Conservation (phyloP, 768 basidiomycete species). For the Termitomyces sp. region DNA sequence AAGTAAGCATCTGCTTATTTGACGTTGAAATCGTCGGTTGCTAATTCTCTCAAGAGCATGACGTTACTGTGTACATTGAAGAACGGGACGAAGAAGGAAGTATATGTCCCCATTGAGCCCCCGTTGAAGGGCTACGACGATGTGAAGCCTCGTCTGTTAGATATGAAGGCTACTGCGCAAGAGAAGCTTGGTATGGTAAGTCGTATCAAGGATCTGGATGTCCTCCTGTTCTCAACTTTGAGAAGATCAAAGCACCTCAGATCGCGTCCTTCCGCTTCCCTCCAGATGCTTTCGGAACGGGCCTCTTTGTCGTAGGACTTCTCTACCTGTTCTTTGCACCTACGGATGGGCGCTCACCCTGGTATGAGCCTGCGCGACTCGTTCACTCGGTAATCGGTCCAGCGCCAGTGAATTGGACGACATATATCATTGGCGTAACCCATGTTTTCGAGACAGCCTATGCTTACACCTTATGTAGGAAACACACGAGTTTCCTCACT, state of each 20-base stretch:
- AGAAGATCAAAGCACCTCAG: conserved; percentile 60
- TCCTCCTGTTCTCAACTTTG: background rate
- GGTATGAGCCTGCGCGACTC: conserved; percentile 32
- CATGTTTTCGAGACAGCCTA: conserved; percentile 54
- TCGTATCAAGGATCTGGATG: background rate
- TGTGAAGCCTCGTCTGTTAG: conserved; percentile 74
- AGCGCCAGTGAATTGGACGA: conserved; percentile 27
- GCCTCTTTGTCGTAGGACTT: conserved; percentile 28
- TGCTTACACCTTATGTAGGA: conserved; percentile 43
- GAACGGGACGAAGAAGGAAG: conserved; percentile 43
- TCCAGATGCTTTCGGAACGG: conserved; percentile 21
- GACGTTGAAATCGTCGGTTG: background rate
- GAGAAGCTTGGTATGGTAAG: conserved; percentile 78
- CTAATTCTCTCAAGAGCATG: conserved; percentile 47
- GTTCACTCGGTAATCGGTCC: conserved; percentile 31
- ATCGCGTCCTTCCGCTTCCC: conserved; percentile 58
- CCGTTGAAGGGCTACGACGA: conserved; percentile 75
- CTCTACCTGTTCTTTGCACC: conserved; percentile 30
- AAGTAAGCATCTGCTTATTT: conserved; percentile 37
- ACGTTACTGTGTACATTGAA: conserved; percentile 62
- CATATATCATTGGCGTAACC: conserved; percentile 28
- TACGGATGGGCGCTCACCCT: conserved; percentile 23
- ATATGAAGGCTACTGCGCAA: conserved; percentile 81
- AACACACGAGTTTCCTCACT: conserved; percentile 47
- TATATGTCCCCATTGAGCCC: conserved; percentile 64